These are phyloP conservation scores for Solanum chilense DNA, from an alignment of 257 asterid genomes.

Conservation along the genomic window DNA sequence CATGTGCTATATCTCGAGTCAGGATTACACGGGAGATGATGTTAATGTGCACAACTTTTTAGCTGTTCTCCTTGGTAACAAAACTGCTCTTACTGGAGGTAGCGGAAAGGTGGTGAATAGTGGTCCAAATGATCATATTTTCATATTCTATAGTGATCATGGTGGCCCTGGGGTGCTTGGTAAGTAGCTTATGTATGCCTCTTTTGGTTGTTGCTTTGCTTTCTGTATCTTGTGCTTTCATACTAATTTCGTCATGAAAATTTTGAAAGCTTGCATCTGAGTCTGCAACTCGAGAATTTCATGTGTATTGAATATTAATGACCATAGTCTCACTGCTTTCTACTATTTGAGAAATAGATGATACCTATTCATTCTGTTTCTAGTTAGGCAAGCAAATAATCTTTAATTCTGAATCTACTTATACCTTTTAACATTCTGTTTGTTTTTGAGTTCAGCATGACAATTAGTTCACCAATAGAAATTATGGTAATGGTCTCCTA, in stretches of 20 bases:
- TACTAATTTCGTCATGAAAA: constrained; percentile 78
- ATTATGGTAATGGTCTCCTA: neutral
- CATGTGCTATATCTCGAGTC: constrained; percentile 27
- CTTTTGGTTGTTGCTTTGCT: neutral
- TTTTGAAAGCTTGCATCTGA: constrained; percentile 19
- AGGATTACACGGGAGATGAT: constrained; percentile 78
- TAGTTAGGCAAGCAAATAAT: neutral
- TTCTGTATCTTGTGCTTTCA: constrained; percentile 51
- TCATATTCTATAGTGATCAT: constrained; percentile 81
- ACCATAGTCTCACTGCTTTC: neutral
- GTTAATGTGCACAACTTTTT: constrained; percentile 67
- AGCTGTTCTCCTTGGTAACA: constrained; percentile 76
- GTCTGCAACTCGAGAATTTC: neutral
- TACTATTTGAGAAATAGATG: neutral
- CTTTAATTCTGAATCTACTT: neutral
- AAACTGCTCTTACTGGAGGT: constrained; percentile 72
- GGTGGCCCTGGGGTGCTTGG: constrained; percentile 99
- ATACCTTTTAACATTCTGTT: neutral
- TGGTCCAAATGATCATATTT: constrained; percentile 82
- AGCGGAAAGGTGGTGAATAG: constrained; percentile 93
- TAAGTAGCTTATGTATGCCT: constrained; percentile 15
- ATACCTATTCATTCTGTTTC: neutral
- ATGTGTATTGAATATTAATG: neutral
- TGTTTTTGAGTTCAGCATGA: neutral
- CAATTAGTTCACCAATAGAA: neutral